Evolutionary conservation across 371 early-diverging fungal genomes (phyloP), one percentile per base, ranked within the genome.

Genomic region (Chytridiales sp.): DNA sequence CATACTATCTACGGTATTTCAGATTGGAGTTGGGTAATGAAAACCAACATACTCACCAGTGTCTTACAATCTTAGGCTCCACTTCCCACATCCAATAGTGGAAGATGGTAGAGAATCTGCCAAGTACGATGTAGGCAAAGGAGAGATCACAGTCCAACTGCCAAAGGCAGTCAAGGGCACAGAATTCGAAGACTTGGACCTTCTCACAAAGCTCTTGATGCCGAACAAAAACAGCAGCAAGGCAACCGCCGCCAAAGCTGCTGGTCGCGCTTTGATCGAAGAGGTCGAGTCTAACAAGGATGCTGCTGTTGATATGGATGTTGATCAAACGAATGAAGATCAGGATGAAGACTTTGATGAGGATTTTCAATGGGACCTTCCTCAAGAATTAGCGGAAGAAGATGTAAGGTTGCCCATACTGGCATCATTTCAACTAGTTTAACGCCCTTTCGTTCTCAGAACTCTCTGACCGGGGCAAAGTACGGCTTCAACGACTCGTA

Each of bases 401-500:
- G 58, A 58, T 15, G 69, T 69, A 39, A 24, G 26, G 52, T 42
- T 38, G 42, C 6, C 11, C 17, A 32, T 38, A n/a, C 8, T 22
- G 17, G 53, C 42, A 19, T 41, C 22, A 6, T 29, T 27, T 32
- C 21, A 22, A 21, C 6, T 44, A 21, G 50, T 49, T 19, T 44
- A 26, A 56, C 41, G 9, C 50, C 1, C 34, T 3, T 15, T 47
- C 39, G 27, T 13, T 40, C n/a, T 0, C 39, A 74, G 74, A 67
- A 67, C 24, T 32, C 62, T 26, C 53, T 66, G 29, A 65, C 59
- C 9, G 64, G 53, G 6, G 58, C 65, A 1, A 58, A 51, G n/a
- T 95, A 95, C 66, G 98, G 98, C 0, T 97, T 97, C 77, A 89
- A 95, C 70, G 80, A 85, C 47, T 84, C 85, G 42, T 92, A 95